Evolutionary conservation across 371 early-diverging fungal genomes (phyloP), one percentile per base, ranked within the genome.

Genomic region (Choanephora cucurbitarum): DNA sequence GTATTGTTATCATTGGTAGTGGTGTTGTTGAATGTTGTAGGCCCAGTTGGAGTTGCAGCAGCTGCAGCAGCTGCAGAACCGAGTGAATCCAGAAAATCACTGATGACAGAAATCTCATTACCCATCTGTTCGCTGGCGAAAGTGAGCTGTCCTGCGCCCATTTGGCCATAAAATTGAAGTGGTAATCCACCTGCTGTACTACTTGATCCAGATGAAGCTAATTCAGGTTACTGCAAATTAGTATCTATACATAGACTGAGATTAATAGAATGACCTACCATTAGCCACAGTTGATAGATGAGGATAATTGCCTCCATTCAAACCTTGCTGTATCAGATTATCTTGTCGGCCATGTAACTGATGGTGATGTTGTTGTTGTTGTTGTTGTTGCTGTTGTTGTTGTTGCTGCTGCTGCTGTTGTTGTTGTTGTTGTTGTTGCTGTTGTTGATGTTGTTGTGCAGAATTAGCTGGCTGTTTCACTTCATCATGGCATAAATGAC

Each of bases 401-500:
- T 41, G 41, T 41, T 41, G 41, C 5, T 41, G 41, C 41, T 41
- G 41, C 15, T 41, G 41, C 15, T 41, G 21, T 37, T 37, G 22
- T 18, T 43, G 43, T 18, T 43, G 43, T 43, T 43, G 43, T 21
- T 43, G 43, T 18, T 43, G 43, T 15, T 49, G 49, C 15, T 43
- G 41, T 43, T 43, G 47, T n/a, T 37, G 34, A 15, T 55, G 49
- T 23, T 41, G 19, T 14, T 39, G 33, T 14, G 21, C 7, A 4
- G 43, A 44, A 41, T 56, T 33, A 34, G 39, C 21, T 14, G 41
- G 18, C 13, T 39, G 19, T 44, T 60, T 60, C 0, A 44, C 41
- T 55, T 60, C 61, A 55, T 92, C 90, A 34, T 88, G 87, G 70
- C 95, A 95, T 44, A 92, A 69, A 62, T 92, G 91, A 13, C 89